phyloP scores from a whole-genome alignment of 2,329 filamentous ascomycete species.

The Colletotrichum endophyticum region DNA sequence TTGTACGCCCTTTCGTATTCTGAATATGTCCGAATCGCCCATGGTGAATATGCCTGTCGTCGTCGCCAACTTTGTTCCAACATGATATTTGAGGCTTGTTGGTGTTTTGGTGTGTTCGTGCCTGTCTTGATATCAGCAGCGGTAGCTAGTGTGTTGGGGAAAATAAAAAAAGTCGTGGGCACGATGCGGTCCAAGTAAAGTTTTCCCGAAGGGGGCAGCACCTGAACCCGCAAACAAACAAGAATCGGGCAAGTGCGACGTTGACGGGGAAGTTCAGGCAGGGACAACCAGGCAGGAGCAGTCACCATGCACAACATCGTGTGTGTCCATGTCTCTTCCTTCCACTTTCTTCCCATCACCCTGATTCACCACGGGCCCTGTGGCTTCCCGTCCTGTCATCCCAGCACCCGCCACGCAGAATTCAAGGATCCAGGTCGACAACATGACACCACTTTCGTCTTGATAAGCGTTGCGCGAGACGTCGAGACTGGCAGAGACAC shows the following conservation, averaged over 20 bases:
- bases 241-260: slow-evolving; percentile 8
- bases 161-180: not conserved
- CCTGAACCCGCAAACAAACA: slow-evolving; percentile 7
- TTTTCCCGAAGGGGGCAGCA: not conserved
- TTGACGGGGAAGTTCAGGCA: not conserved
- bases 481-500: not conserved
- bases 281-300: not conserved
- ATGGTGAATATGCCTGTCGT: not conserved
- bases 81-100: not conserved
- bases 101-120: not conserved
- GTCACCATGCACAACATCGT: not conserved
- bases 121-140: not conserved
- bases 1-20: not conserved
- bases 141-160: not conserved
- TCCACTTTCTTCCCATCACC: not conserved
- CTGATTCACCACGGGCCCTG: not conserved
- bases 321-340: not conserved
- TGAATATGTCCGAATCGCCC: not conserved
- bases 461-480: not conserved
- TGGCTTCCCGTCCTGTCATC: slow-evolving; percentile 6
- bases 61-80: not conserved
- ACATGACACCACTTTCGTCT: not conserved
- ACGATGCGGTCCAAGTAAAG: not conserved
- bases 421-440: not conserved
- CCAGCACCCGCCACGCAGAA: not conserved